phyloP scores from a whole-genome alignment of 2,329 filamentous ascomycete species.

The Xylaria sp. region DNA sequence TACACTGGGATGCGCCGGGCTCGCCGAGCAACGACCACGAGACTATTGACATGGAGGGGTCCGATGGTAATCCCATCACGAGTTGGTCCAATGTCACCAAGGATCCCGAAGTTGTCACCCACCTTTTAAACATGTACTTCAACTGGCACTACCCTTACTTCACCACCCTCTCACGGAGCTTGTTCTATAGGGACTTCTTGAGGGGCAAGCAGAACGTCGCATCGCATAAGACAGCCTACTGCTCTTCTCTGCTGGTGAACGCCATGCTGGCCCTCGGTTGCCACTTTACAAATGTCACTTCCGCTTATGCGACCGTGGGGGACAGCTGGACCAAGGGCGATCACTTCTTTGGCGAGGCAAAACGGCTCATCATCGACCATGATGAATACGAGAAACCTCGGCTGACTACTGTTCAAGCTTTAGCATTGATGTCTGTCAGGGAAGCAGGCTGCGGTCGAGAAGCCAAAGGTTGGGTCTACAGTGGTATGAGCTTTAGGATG shows the following conservation, averaged over 20 bases:
- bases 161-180: slow-evolving; percentile 83
- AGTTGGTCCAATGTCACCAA: slow-evolving; percentile 90
- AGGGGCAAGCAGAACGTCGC: slow-evolving; percentile 70
- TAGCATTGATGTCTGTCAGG: slow-evolving; percentile 94
- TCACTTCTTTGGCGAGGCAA: slow-evolving; percentile 95
- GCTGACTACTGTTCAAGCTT: slow-evolving; percentile 89
- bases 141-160: slow-evolving; percentile 98
- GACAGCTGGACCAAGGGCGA: slow-evolving; percentile 90
- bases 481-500: slow-evolving; percentile 98
- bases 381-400: slow-evolving; percentile 93
- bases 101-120: slow-evolving; percentile 81
- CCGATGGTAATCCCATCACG: slow-evolving; percentile 75
- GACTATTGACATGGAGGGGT: slow-evolving; percentile 59
- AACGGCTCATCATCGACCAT: slow-evolving; percentile 86
- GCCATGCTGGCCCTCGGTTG: slow-evolving; percentile 93
- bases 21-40: slow-evolving; percentile 56
- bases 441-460: slow-evolving; percentile 95
- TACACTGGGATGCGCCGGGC: slow-evolving; percentile 74
- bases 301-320: slow-evolving; percentile 75
- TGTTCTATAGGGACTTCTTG: slow-evolving; percentile 89
- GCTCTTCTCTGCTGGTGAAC: slow-evolving; percentile 90
- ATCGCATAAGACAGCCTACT: slow-evolving; percentile 75
- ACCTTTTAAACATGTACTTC: slow-evolving; percentile 97
- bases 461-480: slow-evolving; percentile 97
- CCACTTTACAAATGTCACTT: slow-evolving; percentile 85